Evolutionary conservation across 352 stramenopile species (phyloP), one percentile per base, ranked within the genome.

Genomic region (Phytophthora pinifolia): DNA sequence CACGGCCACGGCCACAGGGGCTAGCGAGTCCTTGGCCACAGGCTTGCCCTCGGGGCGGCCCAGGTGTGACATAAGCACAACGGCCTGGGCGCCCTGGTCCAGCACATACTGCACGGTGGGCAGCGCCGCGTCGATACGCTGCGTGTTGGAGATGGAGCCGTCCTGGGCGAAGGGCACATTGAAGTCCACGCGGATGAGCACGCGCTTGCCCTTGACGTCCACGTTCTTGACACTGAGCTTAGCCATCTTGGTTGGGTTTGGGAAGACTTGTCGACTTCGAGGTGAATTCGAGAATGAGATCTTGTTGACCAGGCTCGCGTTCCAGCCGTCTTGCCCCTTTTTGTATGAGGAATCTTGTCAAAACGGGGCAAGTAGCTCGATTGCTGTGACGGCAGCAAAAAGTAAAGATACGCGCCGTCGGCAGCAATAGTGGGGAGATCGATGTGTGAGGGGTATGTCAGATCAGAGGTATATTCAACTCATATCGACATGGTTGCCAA

Each of bases 121-220:
- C 67, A 99, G 57, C 69, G 89, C 90, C 30, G 83, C 97, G 46
- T 98, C 91, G 72, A 99, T 99, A 68, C 98, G 96, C 69, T 99
- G 97, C 56, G 96, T 99, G 86, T 99, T 99, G 50, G 83, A 98
- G 52, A 98, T 92, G 59, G 96, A 96, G 55, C 93, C 97, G 70
- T 96, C 90, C 20, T 43, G 39, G 14, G 84, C 76, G 63, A 99
- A 97, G 13, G 98, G 98, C 35, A 99, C 97, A 75, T 99, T 99
- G 61, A 99, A 98, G 84, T 99, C 98, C 56, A 98, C 98, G 68
- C 98, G 93, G 54, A 99, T 97, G 52, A 99, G 88, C 55, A 99
- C 97, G 74, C 96, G 98, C 84, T 99, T 98, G 79, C 89, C 95
- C 75, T 96, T 94, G 53, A 98, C 79, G 67, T 98, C 92, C 46